Percentiles rank a stretch among this genome's conserved stretches.
Evolutionary conservation across 2,329 filamentous ascomycete species (phyloP).

Genomic region (Mycosphaerelloides madeirae): DNA sequence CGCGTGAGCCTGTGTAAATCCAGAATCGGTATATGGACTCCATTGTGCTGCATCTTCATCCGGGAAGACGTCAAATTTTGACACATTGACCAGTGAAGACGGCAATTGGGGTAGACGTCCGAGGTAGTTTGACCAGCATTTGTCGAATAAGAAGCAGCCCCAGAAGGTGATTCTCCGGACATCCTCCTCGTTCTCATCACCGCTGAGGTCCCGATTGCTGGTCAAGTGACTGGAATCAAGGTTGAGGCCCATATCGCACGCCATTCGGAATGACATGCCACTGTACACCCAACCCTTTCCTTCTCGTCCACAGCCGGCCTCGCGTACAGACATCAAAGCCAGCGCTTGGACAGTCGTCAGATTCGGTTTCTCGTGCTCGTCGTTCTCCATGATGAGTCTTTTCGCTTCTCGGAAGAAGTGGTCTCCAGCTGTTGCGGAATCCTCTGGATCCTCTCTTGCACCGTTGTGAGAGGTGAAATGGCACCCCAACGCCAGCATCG

Average conservation of each 20-base stretch:
- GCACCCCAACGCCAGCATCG: slow-evolving; percentile 86
- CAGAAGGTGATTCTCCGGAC: slow-evolving; percentile 89
- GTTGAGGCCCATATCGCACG: slow-evolving; percentile 86
- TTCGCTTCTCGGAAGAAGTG: slow-evolving; percentile 96
- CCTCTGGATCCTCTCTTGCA: slow-evolving; percentile 65
- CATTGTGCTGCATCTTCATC: slow-evolving; percentile 80
- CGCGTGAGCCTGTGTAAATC: slow-evolving; percentile 64
- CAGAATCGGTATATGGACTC: slow-evolving; percentile 83
- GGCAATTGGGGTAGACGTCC: slow-evolving; percentile 85
- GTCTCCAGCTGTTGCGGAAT: slow-evolving; percentile 83
- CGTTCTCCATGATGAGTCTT: slow-evolving; percentile 79
- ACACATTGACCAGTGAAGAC: slow-evolving; percentile 71
- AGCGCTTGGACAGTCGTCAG: slow-evolving; percentile 89
- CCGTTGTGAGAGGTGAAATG: slow-evolving; percentile 79
- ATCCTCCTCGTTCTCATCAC: slow-evolving; percentile 80
- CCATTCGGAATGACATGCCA: slow-evolving; percentile 98
- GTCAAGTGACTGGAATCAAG: slow-evolving; percentile 68
- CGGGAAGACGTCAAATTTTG: slow-evolving; percentile 87
- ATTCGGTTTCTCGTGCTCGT: slow-evolving; percentile 85
- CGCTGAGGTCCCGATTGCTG: slow-evolving; percentile 35
- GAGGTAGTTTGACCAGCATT: slow-evolving; percentile 97
- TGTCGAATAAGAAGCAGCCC: slow-evolving; percentile 98
- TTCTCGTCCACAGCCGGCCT: slow-evolving; percentile 90
- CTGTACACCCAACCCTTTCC: slow-evolving; percentile 98
- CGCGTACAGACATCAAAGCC: slow-evolving; percentile 90